phyloP scores from a whole-genome alignment of 768 basidiomycete genomes.

The Lentinus brumalis region DNA sequence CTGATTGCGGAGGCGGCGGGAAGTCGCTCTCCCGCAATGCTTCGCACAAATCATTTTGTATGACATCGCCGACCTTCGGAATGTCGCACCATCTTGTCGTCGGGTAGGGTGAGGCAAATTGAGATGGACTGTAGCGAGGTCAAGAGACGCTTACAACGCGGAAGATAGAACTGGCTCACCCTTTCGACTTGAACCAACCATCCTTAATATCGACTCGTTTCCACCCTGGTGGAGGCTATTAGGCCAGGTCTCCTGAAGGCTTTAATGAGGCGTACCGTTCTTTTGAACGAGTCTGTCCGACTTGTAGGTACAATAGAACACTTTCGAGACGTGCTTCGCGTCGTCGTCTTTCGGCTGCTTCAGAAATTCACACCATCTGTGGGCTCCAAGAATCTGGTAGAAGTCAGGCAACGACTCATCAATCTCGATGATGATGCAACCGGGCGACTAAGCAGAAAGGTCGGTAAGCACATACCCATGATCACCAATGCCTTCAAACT shows the following conservation, averaged over 20 bases:
- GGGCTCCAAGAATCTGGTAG: constrained; percentile 42
- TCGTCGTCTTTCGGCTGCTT: constrained; percentile 34
- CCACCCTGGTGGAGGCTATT: constrained; percentile 40
- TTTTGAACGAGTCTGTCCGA: constrained; percentile 47
- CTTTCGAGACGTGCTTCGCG: constrained; percentile 27
- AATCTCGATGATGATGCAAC: constrained; percentile 48
- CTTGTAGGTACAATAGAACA: constrained; percentile 44
- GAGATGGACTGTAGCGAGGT: neutral
- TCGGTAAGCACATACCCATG: neutral
- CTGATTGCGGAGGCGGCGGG: too few relatives aligned
- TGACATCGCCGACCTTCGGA: too few relatives aligned
- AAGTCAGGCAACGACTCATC: constrained; percentile 33
- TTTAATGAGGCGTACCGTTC: constrained; percentile 34
- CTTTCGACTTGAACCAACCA: constrained; percentile 39
- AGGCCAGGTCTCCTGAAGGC: neutral
- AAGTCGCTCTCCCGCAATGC: too few relatives aligned
- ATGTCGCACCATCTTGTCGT: too few relatives aligned
- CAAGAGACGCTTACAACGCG: too few relatives aligned
- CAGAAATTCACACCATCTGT: constrained; percentile 47
- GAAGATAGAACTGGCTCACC: neutral
- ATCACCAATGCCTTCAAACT: constrained; percentile 20
- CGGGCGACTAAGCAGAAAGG: constrained; percentile 37
- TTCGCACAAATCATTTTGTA: too few relatives aligned
- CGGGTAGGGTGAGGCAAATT: too few relatives aligned
- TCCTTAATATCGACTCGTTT: constrained; percentile 49